Evolutionary conservation across 768 basidiomycete genomes (phyloP).

Genomic region (Hypsizygus marmoreus): DNA sequence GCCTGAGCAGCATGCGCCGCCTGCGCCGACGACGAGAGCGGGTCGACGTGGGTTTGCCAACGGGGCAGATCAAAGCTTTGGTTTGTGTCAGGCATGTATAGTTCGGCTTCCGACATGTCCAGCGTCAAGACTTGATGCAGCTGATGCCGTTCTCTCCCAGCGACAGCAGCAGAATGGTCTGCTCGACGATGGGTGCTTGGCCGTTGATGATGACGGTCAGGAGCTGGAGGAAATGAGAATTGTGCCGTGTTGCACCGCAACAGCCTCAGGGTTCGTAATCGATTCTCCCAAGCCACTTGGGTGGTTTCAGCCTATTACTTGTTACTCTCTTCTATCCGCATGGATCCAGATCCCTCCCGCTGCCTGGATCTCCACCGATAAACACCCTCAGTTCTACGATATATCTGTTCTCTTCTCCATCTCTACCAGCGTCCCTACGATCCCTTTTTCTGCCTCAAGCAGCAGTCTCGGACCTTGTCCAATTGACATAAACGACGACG

Average conservation of each 20-base stretch:
- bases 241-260: slow-evolving; percentile 20
- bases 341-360: too few species aligned
- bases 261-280: slow-evolving; percentile 22
- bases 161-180: slow-evolving; percentile 5
- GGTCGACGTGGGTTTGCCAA: slow-evolving; percentile 68
- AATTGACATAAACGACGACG: slow-evolving; percentile 40
- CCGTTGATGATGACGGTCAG: slow-evolving; percentile 9
- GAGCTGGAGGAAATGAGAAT: slow-evolving; percentile 9
- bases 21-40: slow-evolving; percentile 44
- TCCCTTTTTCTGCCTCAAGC: slow-evolving; percentile 61
- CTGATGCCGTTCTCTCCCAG: slow-evolving; percentile 15
- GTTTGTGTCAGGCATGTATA: slow-evolving; percentile 77
- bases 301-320: slow-evolving; percentile 19
- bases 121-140: slow-evolving; percentile 22
- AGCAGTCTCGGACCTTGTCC: slow-evolving; percentile 50
- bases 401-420: slow-evolving; percentile 11
- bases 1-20: slow-evolving; percentile 59
- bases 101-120: slow-evolving; percentile 75
- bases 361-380: not conserved
- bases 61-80: slow-evolving; percentile 82
- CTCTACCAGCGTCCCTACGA: slow-evolving; percentile 49
- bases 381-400: not conserved
- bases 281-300: slow-evolving; percentile 17
- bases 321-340: too few species aligned
- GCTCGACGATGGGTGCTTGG: slow-evolving; percentile 6